Evolutionary conservation across 129 eudicot genomes (phyloP).

Genomic region (Logfia minima): DNA sequence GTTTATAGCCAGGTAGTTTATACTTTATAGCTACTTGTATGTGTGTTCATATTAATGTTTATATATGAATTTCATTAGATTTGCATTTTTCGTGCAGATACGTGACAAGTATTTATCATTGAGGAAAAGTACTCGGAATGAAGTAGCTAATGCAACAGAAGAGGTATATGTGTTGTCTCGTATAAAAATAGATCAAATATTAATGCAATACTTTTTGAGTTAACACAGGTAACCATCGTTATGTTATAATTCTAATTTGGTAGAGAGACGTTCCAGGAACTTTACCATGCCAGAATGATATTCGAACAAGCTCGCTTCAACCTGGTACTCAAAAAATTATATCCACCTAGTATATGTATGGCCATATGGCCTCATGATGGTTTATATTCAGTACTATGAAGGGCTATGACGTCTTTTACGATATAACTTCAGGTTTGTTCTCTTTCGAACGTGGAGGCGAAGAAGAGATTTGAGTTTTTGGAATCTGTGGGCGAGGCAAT

Average conservation of each 20-base stretch:
- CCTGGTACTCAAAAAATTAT: conserved; percentile 48
- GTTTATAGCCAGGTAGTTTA: conserved; percentile 79
- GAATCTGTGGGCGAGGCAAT: conserved; percentile 84
- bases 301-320: conserved; percentile 93
- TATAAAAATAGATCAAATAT: background rate
- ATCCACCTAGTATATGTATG: background rate
- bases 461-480: conserved; percentile 81
- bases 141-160: conserved; percentile 63
- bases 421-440: conserved; percentile 65
- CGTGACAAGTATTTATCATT: conserved; percentile 80
- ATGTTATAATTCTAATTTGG: conserved; percentile 61
- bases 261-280: conserved; percentile 93
- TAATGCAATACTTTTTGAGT: conserved; percentile 34
- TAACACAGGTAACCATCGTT: conserved; percentile 46
- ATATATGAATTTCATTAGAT: conserved; percentile 10
- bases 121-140: conserved; percentile 78
- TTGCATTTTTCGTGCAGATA: conserved; percentile 41
- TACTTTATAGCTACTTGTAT: conserved; percentile 5
- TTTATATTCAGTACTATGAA: conserved; percentile 11
- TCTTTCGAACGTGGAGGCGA: conserved; percentile 83
- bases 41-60: background rate
- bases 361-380: conserved; percentile 5
- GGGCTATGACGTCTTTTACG: conserved; percentile 16
- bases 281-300: conserved; percentile 68
- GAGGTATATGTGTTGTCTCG: conserved; percentile 66